Base-by-base conservation (phyloP, 768 basidiomycete species). In the Auriculariales sp. region DNA sequence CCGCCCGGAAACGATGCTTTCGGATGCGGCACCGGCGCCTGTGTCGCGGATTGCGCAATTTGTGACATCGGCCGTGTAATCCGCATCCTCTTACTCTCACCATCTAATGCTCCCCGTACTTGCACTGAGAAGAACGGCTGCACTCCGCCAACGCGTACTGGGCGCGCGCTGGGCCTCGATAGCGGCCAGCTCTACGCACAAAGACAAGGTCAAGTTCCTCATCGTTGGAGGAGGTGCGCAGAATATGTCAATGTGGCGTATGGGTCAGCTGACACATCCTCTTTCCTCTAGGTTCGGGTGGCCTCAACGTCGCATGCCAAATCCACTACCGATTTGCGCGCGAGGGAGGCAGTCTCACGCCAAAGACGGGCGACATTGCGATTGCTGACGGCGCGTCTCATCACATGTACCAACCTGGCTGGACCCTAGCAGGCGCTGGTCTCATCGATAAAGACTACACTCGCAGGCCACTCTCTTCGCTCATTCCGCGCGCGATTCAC, bases 381-480 rank as follows among this genome's bases (percentile, higher is more conserved):
- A 82, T 98, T 49, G 65, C 95, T 28, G 94, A 98, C 60, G 76
- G 75, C 15, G 78, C 87, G 22, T 71, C 83, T 52, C 75, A 76
- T 46, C 93, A 97, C 65, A 77, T 88, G 63, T 97, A 94, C 66
- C 82, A 93, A 78, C 94, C 94, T 19, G 94, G 93, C 66, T 97
- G 93, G 88, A 94, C 92, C 1, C 76, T 95, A 34, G 92, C 91
- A 32, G 93, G 90, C 12, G 70, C 89, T n/a, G 94, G 93, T 27
- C 72, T 99, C 42, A 51, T 51, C 44, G 28, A 51, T 48, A 70
- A 74, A 47, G 58, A 71, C 34, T 93, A 94, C 64, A 63, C 71
- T 14, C 73, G 78, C 34, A 57, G 27, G 49, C 59, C 77, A 7
- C 70, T 95, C 45, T 60, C 68, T 15, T 73, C 78, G 2, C 71